These are phyloP conservation scores for Magnusiomyces ingens DNA, from an alignment of 1,139 yeast genomes.

Conservation along the genomic window DNA sequence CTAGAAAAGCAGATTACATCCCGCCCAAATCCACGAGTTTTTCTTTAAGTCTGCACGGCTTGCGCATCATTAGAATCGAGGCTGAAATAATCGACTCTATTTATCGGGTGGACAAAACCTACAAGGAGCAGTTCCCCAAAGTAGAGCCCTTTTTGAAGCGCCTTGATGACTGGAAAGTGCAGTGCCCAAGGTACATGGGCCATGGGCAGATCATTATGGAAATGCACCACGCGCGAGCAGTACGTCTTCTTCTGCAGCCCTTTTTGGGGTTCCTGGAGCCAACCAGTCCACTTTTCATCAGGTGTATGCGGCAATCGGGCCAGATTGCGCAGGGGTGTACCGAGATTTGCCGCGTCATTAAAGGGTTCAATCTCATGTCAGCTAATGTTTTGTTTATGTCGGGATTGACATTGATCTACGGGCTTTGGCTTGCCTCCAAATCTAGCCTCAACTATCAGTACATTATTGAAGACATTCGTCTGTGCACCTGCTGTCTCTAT, in stretches of 20 bases:
- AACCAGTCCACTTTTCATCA: constrained; percentile 65
- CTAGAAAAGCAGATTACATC: background rate
- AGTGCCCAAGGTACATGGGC: background rate
- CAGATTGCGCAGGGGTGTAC: constrained; percentile 1
- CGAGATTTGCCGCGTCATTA: constrained; percentile 1
- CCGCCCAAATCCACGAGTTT: background rate
- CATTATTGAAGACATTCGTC: constrained; percentile 6
- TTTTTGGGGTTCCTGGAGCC: constrained; percentile 97
- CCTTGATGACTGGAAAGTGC: constrained; percentile 4
- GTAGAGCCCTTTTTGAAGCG: constrained; percentile 1
- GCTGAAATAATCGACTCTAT: background rate
- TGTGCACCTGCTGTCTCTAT: constrained; percentile 1
- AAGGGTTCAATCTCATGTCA: constrained; percentile 1
- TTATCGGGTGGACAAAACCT: background rate
- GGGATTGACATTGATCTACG: constrained; percentile 2
- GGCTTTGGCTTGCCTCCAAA: constrained; percentile 7
- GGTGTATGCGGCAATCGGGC: constrained; percentile 4
- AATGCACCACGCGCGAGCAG: constrained; percentile 1
- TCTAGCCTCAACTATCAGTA: constrained; percentile 3
- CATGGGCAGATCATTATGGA: constrained; percentile 1
- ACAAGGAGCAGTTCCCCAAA: background rate
- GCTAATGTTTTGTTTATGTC: background rate
- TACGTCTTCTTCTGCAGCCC: constrained; percentile 10
- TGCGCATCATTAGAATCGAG: background rate
- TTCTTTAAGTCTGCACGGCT: constrained; percentile 1